Base-by-base conservation (phyloP, 352 stramenopile genomes). In the Blastocystis sp. region DNA sequence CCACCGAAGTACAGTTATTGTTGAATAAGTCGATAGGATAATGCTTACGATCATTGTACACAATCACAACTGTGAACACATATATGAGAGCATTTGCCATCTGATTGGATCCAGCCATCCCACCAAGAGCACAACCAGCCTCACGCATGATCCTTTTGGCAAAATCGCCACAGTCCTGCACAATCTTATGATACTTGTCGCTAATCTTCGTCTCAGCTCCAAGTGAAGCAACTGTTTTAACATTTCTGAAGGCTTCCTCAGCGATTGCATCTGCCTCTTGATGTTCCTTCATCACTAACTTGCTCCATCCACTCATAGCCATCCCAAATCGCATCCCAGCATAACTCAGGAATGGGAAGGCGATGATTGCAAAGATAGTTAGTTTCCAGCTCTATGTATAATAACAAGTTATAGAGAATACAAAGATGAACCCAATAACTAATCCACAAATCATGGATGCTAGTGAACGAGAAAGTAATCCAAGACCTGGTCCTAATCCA, bases 141-240 rank as follows among this genome's bases (percentile, higher is more conserved):
- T 90, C 68, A 15, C n/a, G 4, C 40, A 42, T 13, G 17, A 69
- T 53, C n/a, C 19, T 48, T 5, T 24, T 57, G 4, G 42, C 33
- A 0, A 87, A 9, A 17, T 70, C 19, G 5, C 54, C 60, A 40
- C 33, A 69, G 19, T 58, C 48, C 4, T 80, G 64, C 30, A 95
- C 62, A 1, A 93, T 92, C 0, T 57, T 73, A 27, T 93, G 90
- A 76, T 95, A 95, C 75, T 95, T 94, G 51, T 22, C 33, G 17
- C 92, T 89, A 54, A 95, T 93, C 37, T 93, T 90, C 6, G 90
- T 62, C 37, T 94, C 92, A 0, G 93, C 91, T 80, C 94, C 94
- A 91, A 95, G 94, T 91, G 93, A 93, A 91, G 94, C 92, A 44
- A 95, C 93, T 0, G 93, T 95, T 33, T 92, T 92, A 4, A 94